phyloP scores from a whole-genome alignment of 768 basidiomycete genomes.

The Ramaria sp. region DNA sequence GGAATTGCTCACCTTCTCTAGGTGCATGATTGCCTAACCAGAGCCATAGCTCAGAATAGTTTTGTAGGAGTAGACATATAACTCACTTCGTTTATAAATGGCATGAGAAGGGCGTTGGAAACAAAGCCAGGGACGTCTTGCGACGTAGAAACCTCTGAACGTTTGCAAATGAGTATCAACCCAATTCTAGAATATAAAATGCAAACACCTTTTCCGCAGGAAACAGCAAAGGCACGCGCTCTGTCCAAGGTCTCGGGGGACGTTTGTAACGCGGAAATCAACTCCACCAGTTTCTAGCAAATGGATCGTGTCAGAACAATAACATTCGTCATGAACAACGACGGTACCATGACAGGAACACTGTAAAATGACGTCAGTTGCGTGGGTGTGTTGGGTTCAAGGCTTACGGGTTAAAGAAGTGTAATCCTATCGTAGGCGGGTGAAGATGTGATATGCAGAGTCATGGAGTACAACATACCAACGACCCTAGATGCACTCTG shows the following conservation, averaged over 20 bases:
- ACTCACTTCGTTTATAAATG: slow-evolving; percentile 86
- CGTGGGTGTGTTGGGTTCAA: background rate
- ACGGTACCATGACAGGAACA: slow-evolving; percentile 84
- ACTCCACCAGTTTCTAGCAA: slow-evolving; percentile 79
- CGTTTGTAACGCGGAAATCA: slow-evolving; percentile 91
- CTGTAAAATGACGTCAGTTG: background rate
- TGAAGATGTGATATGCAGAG: background rate
- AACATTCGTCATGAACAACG: background rate
- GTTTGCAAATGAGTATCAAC: background rate
- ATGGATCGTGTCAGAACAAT: background rate
- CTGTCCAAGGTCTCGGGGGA: slow-evolving; percentile 63
- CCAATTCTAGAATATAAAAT: background rate
- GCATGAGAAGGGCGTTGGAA: slow-evolving; percentile 93
- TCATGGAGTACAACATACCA: slow-evolving; percentile 35
- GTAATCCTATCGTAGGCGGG: slow-evolving; percentile 43
- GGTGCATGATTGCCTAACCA: slow-evolving; percentile 73
- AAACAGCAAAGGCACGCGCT: slow-evolving; percentile 70
- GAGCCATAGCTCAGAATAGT: background rate
- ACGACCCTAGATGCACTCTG: slow-evolving; percentile 66
- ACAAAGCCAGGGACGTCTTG: slow-evolving; percentile 93
- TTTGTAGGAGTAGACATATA: background rate
- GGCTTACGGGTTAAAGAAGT: slow-evolving; percentile 79
- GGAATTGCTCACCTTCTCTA: slow-evolving; percentile 59
- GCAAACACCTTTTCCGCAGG: slow-evolving; percentile 74
- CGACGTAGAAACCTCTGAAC: slow-evolving; percentile 78